These are phyloP conservation scores for Periglandula ipomoeae DNA, from an alignment of 2,329 filamentous ascomycete genomes.

Conservation along the genomic window DNA sequence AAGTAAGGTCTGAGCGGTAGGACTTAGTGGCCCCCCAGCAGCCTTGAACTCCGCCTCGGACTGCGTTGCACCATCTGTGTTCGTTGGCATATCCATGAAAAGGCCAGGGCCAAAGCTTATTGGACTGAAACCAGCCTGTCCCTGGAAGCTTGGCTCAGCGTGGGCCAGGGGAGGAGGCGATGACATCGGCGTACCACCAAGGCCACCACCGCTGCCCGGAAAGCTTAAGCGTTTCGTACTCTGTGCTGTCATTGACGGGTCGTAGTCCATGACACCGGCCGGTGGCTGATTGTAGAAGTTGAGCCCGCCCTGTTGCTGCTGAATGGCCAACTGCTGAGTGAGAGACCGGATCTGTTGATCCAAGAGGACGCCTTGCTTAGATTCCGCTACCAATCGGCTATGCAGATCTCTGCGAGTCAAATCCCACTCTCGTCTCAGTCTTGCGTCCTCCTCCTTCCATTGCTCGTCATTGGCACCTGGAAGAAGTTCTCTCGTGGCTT, in stretches of 20 bases:
- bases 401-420: slow-evolving; percentile 44
- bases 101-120: slow-evolving; percentile 43
- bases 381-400: slow-evolving; percentile 36
- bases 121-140: slow-evolving; percentile 45
- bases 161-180: slow-evolving; percentile 3
- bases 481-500: slow-evolving; percentile 58
- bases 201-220: slow-evolving; percentile 3
- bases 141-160: slow-evolving; percentile 34
- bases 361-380: slow-evolving; percentile 35
- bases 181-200: slow-evolving; percentile 3
- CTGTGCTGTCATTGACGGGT: slow-evolving; percentile 30
- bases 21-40: slow-evolving; percentile 63
- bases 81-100: slow-evolving; percentile 39
- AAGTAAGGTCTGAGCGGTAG: slow-evolving; percentile 63
- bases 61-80: slow-evolving; percentile 30
- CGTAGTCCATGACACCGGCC: slow-evolving; percentile 38
- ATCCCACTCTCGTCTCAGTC: slow-evolving; percentile 48
- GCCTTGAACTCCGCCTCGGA: slow-evolving; percentile 55
- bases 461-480: slow-evolving; percentile 53
- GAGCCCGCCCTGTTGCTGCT: slow-evolving; percentile 32
- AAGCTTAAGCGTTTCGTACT: slow-evolving; percentile 35
- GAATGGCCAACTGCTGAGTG: slow-evolving; percentile 34
- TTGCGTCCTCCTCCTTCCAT: slow-evolving; percentile 40
- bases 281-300: slow-evolving; percentile 37
- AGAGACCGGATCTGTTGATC: slow-evolving; percentile 38